Evolutionary conservation across 225 moss, liverwort and hornwort genomes (phyloP), one percentile per base, ranked within the genome.

Genomic region (Thuidium tamariscinum): DNA sequence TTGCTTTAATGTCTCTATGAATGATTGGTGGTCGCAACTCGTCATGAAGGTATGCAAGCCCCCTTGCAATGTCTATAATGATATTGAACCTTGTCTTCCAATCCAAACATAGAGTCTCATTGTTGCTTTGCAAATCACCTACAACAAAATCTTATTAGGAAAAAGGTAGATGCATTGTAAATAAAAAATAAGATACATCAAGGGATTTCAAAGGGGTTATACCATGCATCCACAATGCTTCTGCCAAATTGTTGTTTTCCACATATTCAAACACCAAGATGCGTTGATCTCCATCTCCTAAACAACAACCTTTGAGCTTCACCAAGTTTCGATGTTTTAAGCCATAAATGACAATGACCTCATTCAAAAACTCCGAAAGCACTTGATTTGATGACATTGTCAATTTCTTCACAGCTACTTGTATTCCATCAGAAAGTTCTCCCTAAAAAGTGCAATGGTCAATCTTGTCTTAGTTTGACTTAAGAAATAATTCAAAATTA

Each of bases 51-150:
- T 82, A 82, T 82, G 65, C 39, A 44, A 87, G 75, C 3, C 87
- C 75, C 36, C 27, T 61, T 20, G 82, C 87, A 75, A 46, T 65
- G 27, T 66, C 87, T 1, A 55, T 6, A 54, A 82, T 87, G 8
- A 87, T 75, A 4, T 81, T 82, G 13, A 74, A 75, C 5, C 65
- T 37, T 11, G 29, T 75, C 62, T 41, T 29, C 94, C 95, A 96
- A 85, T 96, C 87, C 77, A 96, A 69, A 55, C 0, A 9, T 57
- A 8, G 21, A 76, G 11, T 6, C 6, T 75, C 75, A 36, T 22
- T 14, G 29, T 67, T 41, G 2, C 27, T 34, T 23, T 26, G 9
- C 6, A 9, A 5, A 27, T 36, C 10, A 10, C 21, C n/a, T 82
- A 4, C 27, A 54, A 52, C 3, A 54, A 59, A 22, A 32, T 61